phyloP scores from a whole-genome alignment of 2,329 filamentous ascomycete genomes.

The Helminthosporium solani region DNA sequence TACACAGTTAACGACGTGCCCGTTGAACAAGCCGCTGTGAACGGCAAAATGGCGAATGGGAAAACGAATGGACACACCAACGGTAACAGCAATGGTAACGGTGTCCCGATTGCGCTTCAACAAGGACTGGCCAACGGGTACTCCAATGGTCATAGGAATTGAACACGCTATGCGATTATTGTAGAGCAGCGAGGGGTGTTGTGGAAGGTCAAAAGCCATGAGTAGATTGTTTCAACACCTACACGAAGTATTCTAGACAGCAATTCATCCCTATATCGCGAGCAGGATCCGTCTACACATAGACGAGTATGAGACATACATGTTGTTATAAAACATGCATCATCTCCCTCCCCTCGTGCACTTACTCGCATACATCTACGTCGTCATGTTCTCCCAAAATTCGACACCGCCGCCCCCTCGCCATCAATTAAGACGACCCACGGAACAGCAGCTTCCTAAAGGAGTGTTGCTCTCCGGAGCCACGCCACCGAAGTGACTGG shows the following conservation, averaged over 20 bases:
- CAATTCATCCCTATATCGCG: neutral
- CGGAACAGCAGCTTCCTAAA: conserved; percentile 70
- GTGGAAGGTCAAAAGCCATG: too few relatives aligned
- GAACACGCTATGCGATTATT: neutral
- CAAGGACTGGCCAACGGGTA: conserved; percentile 34
- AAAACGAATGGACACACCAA: conserved; percentile 22
- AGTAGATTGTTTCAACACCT: neutral
- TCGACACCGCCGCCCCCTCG: conserved; percentile 71
- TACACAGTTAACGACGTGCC: conserved; percentile 51
- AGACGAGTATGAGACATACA: too few relatives aligned
- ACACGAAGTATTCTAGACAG: neutral
- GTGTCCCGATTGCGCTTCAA: conserved; percentile 21
- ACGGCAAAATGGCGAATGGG: conserved; percentile 23
- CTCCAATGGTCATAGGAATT: conserved; percentile 36
- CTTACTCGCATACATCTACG: neutral
- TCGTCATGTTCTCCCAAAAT: conserved; percentile 63
- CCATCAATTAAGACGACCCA: conserved; percentile 70
- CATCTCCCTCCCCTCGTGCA: too few relatives aligned
- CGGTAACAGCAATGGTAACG: conserved; percentile 15
- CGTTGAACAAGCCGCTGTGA: conserved; percentile 34
- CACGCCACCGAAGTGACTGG: conserved; percentile 62
- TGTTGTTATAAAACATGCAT: too few relatives aligned
- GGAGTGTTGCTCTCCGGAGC: conserved; percentile 63
- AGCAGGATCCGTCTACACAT: neutral
- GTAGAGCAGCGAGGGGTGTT: too few relatives aligned